A percentile compares a stretch with the other conserved stretches of the same genome.
These are phyloP conservation scores for Narthecium ossifragum DNA, from an alignment of 106 monocot genomes.

Conservation along the genomic window DNA sequence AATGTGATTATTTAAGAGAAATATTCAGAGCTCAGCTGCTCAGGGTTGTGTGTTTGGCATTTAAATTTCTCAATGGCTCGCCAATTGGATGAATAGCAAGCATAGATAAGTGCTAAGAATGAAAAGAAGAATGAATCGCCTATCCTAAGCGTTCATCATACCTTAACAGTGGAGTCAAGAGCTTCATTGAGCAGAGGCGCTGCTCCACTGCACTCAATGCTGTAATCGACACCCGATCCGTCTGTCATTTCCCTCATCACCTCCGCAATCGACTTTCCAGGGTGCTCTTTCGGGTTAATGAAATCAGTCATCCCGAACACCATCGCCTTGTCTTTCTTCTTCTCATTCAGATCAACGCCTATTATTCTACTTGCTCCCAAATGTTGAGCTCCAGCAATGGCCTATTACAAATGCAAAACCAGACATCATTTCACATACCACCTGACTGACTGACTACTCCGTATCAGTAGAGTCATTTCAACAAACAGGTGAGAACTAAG, in stretches of 20 bases:
- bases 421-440: not conserved
- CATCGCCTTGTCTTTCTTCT: slow-evolving; percentile 5
- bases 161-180: slow-evolving; percentile 1
- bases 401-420: not conserved
- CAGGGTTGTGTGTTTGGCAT: not conserved
- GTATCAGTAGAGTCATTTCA: not conserved
- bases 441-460: not conserved
- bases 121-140: not conserved
- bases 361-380: slow-evolving; percentile 12
- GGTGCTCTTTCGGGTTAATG: slow-evolving; percentile 2
- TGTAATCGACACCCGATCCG: slow-evolving; percentile 13
- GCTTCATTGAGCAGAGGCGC: slow-evolving; percentile 5
- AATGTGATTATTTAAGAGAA: not conserved
- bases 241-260: slow-evolving; percentile 1
- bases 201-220: slow-evolving; percentile 2
- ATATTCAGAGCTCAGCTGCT: not conserved
- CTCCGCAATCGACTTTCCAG: not conserved
- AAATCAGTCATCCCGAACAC: slow-evolving; percentile 14
- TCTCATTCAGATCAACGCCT: slow-evolving; percentile 7
- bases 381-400: slow-evolving; percentile 6
- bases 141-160: not conserved
- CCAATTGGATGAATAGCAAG: not conserved
- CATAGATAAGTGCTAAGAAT: too few relatives aligned
- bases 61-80: too few relatives aligned
- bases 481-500: not conserved